Percentiles rank a stretch among this genome's conserved stretches.
phyloP scores from a whole-genome alignment of 345 rosid species.

The Diplotaxis tenuifolia region DNA sequence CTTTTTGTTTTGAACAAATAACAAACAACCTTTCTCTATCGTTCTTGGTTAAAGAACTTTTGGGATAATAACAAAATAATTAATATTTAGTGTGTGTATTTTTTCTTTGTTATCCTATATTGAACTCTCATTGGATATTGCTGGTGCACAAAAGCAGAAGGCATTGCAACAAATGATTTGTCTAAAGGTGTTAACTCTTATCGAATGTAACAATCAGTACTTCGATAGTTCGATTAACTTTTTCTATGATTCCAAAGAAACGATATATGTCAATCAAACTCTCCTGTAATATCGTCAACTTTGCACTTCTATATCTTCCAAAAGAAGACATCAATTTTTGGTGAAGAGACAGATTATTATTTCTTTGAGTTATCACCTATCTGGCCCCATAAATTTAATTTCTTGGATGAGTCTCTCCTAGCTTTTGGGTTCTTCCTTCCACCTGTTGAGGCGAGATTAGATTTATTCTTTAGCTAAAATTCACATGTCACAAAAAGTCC shows the following conservation, averaged over 20 bases:
- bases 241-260: slow-evolving; percentile 3
- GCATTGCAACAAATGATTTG: neutral
- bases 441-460: neutral
- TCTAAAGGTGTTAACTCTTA: neutral
- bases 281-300: slow-evolving; percentile 36
- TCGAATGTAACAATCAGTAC: neutral
- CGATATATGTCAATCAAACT: slow-evolving; percentile 15
- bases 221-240: neutral
- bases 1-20: no score
- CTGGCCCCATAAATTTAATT: neutral
- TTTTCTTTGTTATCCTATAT: neutral
- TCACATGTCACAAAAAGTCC: neutral
- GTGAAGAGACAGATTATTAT: slow-evolving; percentile 24
- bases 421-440: slow-evolving; percentile 23
- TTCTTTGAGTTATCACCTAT: slow-evolving; percentile 5
- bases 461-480: slow-evolving; percentile 20
- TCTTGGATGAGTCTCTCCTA: slow-evolving; percentile 1
- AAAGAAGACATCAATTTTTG: slow-evolving; percentile 9
- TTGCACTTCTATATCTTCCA: neutral
- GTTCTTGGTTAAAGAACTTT: slow-evolving; percentile 14
- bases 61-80: neutral
- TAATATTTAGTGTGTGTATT: no score
- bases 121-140: neutral
- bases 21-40: slow-evolving; percentile 37
- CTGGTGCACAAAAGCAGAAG: slow-evolving; percentile 13